These are phyloP conservation scores for Fusarium equiseti DNA, from an alignment of 2,329 filamentous ascomycete genomes.

Conservation along the genomic window DNA sequence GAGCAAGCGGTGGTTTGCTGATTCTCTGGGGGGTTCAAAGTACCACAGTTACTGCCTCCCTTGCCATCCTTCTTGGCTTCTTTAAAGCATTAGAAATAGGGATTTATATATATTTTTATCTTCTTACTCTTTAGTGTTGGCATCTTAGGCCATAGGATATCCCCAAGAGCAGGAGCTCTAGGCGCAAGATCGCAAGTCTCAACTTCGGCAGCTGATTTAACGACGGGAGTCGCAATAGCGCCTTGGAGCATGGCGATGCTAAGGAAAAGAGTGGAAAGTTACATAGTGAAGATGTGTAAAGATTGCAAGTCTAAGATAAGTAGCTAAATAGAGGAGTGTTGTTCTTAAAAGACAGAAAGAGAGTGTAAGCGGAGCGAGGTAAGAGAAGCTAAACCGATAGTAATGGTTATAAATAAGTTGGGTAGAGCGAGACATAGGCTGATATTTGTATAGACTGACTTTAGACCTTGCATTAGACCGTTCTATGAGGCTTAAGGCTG, in stretches of 20 bases:
- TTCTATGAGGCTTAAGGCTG: background rate
- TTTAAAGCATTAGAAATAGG: no score
- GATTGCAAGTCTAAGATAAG: background rate
- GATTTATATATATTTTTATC: no score
- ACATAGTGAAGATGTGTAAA: slow-evolving; percentile 23
- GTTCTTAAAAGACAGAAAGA: background rate
- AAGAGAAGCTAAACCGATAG: background rate
- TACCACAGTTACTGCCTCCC: background rate
- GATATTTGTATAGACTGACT: slow-evolving; percentile 1
- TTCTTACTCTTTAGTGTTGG: background rate
- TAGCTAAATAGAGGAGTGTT: slow-evolving; percentile 2
- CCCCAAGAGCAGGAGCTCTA: slow-evolving; percentile 9
- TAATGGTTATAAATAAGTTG: background rate
- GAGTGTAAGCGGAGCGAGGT: slow-evolving; percentile 1
- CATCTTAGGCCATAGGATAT: slow-evolving; percentile 29
- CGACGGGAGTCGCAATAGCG: slow-evolving; percentile 20
- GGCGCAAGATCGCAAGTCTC: slow-evolving; percentile 23
- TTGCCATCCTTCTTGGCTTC: background rate
- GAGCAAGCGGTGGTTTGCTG: slow-evolving; percentile 8
- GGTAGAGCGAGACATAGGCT: background rate
- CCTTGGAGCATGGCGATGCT: slow-evolving; percentile 18
- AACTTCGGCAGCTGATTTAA: background rate
- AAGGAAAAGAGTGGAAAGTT: slow-evolving; percentile 19
- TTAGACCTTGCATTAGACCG: background rate
- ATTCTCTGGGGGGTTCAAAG: background rate